These are phyloP conservation scores for Candida sphagnicola DNA, from an alignment of 805 yeast species.

Conservation along the genomic window DNA sequence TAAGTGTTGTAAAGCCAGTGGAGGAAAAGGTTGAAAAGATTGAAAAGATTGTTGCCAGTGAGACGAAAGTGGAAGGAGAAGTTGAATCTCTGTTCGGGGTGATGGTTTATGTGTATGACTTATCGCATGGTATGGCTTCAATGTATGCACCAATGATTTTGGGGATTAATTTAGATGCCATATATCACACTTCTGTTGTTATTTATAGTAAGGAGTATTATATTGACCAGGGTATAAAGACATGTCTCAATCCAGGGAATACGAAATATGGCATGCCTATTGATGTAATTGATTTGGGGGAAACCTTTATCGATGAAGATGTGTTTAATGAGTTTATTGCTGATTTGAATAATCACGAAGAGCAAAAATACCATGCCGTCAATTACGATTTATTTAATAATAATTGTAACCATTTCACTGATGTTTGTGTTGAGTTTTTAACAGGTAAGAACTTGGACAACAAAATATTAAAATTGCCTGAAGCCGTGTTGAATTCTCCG, in stretches of 20 bases:
- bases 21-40: no score
- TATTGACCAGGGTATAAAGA: conserved; percentile 55
- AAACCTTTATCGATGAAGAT: conserved; percentile 48
- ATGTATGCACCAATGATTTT: conserved; percentile 45
- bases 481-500: conserved; percentile 40
- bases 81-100: conserved; percentile 35
- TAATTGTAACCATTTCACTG: conserved; percentile 67
- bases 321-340: conserved; percentile 49
- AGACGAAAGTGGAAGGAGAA: conserved; percentile 4
- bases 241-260: conserved; percentile 39
- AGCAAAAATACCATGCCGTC: conserved; percentile 40
- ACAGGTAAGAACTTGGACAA: conserved; percentile 54
- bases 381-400: conserved; percentile 56
- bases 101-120: conserved; percentile 58
- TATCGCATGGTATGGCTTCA: conserved; percentile 59
- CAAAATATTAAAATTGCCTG: conserved; percentile 50
- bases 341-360: conserved; percentile 39
- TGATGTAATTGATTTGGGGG: conserved; percentile 51
- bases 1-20: no score
- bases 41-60: no score
- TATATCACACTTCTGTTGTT: conserved; percentile 63
- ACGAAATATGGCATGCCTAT: conserved; percentile 60
- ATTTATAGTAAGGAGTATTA: conserved; percentile 52
- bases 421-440: conserved; percentile 53
- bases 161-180: conserved; percentile 56